Evolutionary conservation across 2,329 filamentous ascomycete genomes (phyloP).

Genomic region (Trichophyton rubrum): DNA sequence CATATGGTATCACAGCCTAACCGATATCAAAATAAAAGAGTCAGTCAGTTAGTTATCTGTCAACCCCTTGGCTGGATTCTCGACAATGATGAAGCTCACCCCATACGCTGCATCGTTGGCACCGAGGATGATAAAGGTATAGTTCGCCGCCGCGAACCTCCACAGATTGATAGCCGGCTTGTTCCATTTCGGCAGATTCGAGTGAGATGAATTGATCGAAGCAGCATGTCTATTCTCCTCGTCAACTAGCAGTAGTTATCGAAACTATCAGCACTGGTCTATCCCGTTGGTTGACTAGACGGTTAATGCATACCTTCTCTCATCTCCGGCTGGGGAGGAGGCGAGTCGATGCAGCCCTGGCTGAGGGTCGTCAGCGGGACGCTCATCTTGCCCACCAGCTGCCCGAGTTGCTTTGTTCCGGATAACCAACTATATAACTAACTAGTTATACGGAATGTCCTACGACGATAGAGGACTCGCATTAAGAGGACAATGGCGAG

Average conservation of each 20-base stretch:
- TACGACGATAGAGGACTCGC: background rate
- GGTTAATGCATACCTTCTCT: background rate
- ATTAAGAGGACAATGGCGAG: background rate
- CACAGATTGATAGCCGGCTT: slow-evolving; percentile 46
- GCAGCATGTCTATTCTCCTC: background rate
- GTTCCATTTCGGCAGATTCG: slow-evolving; percentile 49
- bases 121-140: slow-evolving; percentile 45
- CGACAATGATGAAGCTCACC: slow-evolving; percentile 24
- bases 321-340: background rate
- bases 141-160: slow-evolving; percentile 47
- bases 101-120: slow-evolving; percentile 47
- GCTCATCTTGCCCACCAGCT: background rate
- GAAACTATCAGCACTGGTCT: background rate
- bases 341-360: background rate
- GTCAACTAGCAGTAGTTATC: background rate
- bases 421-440: no score
- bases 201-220: background rate
- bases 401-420: background rate
- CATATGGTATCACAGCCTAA: slow-evolving; percentile 38
- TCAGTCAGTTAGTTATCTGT: background rate
- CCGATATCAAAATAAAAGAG: slow-evolving; percentile 1
- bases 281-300: no score
- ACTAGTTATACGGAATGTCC: background rate
- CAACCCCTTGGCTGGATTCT: background rate
- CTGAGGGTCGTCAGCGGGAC: background rate